A percentile compares a stretch with the other conserved stretches of the same genome.
Evolutionary conservation across 2,329 filamentous ascomycete genomes (phyloP).

Genomic region (Trematosphaeria pertusa): DNA sequence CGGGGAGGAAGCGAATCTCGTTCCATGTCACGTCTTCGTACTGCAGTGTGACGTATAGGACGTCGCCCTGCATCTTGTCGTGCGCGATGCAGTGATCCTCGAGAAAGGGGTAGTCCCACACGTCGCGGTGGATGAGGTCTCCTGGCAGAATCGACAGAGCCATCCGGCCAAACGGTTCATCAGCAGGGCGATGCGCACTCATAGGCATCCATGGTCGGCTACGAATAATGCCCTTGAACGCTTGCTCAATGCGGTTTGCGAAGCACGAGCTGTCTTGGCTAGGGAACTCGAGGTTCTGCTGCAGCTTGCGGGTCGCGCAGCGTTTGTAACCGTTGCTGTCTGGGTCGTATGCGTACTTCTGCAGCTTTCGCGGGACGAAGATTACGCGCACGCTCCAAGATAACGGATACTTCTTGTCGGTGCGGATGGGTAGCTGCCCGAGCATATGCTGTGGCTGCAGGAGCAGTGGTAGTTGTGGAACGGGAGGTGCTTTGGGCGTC

Average conservation of each 20-base stretch:
- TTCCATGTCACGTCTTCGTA: conserved; percentile 50
- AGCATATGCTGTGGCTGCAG: conserved; percentile 37
- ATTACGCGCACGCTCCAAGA: conserved; percentile 48
- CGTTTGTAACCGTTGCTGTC: conserved; percentile 48
- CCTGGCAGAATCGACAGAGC: conserved; percentile 43
- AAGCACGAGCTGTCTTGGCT: conserved; percentile 48
- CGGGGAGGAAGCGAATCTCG: conserved; percentile 47
- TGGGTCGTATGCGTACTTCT: conserved; percentile 47
- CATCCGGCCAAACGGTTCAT: conserved; percentile 49
- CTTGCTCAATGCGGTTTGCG: conserved; percentile 43
- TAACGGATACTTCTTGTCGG: conserved; percentile 45
- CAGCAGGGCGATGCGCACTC: conserved; percentile 45
- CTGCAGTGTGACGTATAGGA: conserved; percentile 50
- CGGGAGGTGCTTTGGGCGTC: conserved; percentile 31
- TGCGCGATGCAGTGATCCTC: conserved; percentile 51
- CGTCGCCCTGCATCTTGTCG: conserved; percentile 51
- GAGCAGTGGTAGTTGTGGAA: conserved; percentile 36
- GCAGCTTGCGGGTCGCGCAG: conserved; percentile 48
- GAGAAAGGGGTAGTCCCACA: conserved; percentile 50
- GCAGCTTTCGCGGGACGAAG: conserved; percentile 46
- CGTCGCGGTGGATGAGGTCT: conserved; percentile 40
- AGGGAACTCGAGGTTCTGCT: conserved; percentile 46
- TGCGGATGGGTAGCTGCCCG: conserved; percentile 46
- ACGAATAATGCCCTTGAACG: conserved; percentile 45
- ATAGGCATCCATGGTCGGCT: conserved; percentile 51